phyloP scores from a whole-genome alignment of 768 basidiomycete genomes.

The Exsudoporus frostii region DNA sequence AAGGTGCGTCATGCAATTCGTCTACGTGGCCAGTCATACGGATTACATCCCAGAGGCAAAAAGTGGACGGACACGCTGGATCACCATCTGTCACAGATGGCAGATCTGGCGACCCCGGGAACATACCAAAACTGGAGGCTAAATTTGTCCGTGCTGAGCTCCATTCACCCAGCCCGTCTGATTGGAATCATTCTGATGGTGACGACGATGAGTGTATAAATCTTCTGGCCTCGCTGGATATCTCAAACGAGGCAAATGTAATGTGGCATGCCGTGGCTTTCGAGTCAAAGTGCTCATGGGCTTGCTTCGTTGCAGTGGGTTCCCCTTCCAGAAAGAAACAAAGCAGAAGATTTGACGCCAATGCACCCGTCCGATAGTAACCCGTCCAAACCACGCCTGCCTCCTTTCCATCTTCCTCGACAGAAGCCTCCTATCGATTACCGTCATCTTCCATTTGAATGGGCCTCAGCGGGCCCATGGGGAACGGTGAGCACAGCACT shows the following conservation, averaged over 20 bases:
- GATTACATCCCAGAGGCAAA: constrained; percentile 20
- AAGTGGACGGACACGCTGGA: neutral
- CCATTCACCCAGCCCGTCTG: neutral
- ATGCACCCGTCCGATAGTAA: constrained; percentile 1
- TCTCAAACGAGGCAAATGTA: constrained; percentile 32
- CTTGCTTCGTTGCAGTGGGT: constrained; percentile 21
- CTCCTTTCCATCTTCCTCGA: constrained; percentile 12
- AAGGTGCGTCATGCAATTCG: constrained; percentile 16
- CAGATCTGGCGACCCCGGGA: neutral
- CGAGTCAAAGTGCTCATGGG: neutral
- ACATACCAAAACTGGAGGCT: constrained; percentile 3
- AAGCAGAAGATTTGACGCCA: constrained; percentile 32
- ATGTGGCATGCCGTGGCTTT: neutral
- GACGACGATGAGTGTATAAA: constrained; percentile 26
- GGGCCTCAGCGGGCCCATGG: constrained; percentile 16
- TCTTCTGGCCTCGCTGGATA: constrained; percentile 27
- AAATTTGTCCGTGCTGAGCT: constrained; percentile 1
- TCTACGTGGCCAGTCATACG: neutral
- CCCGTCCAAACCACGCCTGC: neutral
- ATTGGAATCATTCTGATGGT: neutral
- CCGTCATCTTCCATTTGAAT: constrained; percentile 17
- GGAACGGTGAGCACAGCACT: constrained; percentile 16
- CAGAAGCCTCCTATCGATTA: constrained; percentile 19
- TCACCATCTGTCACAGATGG: neutral
- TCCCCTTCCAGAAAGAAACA: constrained; percentile 25